These are phyloP conservation scores for Corymbia calophylla DNA, from an alignment of 441 rosid species.

Conservation along the genomic window DNA sequence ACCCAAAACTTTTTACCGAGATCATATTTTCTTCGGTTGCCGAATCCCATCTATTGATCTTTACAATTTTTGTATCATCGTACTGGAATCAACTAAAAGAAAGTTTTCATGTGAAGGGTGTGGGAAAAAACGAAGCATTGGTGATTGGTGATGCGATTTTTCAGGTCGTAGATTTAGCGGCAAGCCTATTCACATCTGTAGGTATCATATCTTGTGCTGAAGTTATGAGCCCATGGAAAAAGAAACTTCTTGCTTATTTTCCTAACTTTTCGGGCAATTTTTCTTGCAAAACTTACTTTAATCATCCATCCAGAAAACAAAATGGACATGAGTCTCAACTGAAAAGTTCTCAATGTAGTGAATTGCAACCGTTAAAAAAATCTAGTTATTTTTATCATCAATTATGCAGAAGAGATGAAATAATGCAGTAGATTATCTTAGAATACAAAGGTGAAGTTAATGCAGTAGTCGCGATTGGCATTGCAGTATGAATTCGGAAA, in stretches of 20 bases:
- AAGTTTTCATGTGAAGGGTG: neutral
- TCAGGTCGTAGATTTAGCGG: neutral
- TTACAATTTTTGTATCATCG: neutral
- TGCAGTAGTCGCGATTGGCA: neutral
- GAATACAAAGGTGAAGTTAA: neutral
- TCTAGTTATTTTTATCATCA: neutral
- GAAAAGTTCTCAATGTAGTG: neutral
- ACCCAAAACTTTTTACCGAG: neutral
- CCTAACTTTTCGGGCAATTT: neutral
- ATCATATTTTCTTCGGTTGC: neutral
- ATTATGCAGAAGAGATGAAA: too few species aligned
- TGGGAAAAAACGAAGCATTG: neutral
- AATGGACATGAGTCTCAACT: neutral
- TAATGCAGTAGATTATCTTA: neutral
- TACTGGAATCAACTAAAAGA: neutral
- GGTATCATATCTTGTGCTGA: neutral
- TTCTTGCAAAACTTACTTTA: neutral
- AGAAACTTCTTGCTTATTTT: neutral
- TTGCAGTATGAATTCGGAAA: neutral
- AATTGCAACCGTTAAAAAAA: neutral
- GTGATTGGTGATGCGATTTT: neutral
- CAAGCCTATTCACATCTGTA: neutral
- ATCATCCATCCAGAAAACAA: neutral
- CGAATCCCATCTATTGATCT: neutral
- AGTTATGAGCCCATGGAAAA: neutral